phyloP scores from a whole-genome alignment of 2,329 filamentous ascomycete genomes.

The Cytospora mali region DNA sequence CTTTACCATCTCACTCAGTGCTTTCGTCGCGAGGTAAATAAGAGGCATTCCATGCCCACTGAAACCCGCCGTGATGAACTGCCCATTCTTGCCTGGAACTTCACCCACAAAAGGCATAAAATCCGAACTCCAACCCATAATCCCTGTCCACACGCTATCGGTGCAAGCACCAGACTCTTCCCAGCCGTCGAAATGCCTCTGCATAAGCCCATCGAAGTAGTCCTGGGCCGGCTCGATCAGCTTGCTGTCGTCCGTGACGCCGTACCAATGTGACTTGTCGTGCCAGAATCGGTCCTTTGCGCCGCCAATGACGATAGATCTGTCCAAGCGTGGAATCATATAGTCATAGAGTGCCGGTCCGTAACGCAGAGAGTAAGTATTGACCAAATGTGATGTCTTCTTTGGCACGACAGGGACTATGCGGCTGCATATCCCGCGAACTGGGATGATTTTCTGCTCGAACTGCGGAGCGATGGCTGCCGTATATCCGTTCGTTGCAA shows the following conservation, averaged over 20 bases:
- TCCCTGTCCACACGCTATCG: constrained; percentile 40
- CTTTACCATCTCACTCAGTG: constrained; percentile 7
- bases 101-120: constrained; percentile 16
- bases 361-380: constrained; percentile 34
- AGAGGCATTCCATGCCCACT: constrained; percentile 22
- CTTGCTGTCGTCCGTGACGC: constrained; percentile 48
- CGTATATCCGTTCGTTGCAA: constrained; percentile 71
- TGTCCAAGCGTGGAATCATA: constrained; percentile 47
- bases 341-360: constrained; percentile 38
- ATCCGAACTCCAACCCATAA: constrained; percentile 26
- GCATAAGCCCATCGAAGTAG: constrained; percentile 54
- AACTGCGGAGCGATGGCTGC: constrained; percentile 62
- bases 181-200: constrained; percentile 52
- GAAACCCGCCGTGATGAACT: constrained; percentile 44
- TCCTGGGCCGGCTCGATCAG: constrained; percentile 45
- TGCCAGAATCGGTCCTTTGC: constrained; percentile 37
- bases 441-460: constrained; percentile 62
- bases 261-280: constrained; percentile 46
- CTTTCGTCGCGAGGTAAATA: constrained; percentile 10
- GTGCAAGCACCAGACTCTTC: constrained; percentile 43
- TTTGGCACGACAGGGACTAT: not conserved
- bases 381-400: constrained; percentile 30
- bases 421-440: constrained; percentile 50
- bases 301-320: constrained; percentile 46
- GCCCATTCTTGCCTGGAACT: constrained; percentile 16